Base-by-base conservation (phyloP, 2,329 filamentous ascomycete genomes). In the Aureobasidium pullulans region DNA sequence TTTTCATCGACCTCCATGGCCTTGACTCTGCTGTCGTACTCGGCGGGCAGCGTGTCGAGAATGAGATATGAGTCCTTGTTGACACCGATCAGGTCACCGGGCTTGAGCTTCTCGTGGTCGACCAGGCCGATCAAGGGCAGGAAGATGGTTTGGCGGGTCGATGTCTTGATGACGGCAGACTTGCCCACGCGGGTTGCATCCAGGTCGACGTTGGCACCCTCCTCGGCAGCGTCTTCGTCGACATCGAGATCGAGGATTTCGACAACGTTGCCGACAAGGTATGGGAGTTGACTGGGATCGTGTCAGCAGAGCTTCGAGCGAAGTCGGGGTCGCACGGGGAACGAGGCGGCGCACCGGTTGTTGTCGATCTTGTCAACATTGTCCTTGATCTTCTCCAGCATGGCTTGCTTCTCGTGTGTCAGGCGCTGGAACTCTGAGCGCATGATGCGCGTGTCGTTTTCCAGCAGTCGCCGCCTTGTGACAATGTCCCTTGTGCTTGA, bases 1-100 rank as follows among this genome's bases (percentile, higher is more conserved):
- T 99, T 99, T 82, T 99, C 95, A 70, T 99, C 94, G 7, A 99
- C 94, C 79, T 99, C 95, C 94, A 99, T 99, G 37, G 95, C 95
- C 80, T 99, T 99, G 66, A 99, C 94, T 74, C 94, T 86, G 77
- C 93, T 97, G 72, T 99, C 94, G 71, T 99, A 99, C 75, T 99
- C 95, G 48, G 94, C 94, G 1, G 94, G 94, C 65, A 99, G 81
- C 28, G 94, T 99, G 72, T 99, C 95, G 60, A 99, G 83, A 65
- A 99, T 90, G 37, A 99, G 85, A 73, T 99, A 99, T 61, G 93
- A 97, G 70, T 99, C 95, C 79, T 99, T 99, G 75, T 99, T 97
- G 61, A 99, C 92, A 75, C 94, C 94, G 63, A 99, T 99, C 49
- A 99, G 82, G 71, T 99, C 95, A 68, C 87, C 93, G 1, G 94